Base-by-base conservation (phyloP, 1,284 basidiomycete species). In the Mrakiaceae sp. region DNA sequence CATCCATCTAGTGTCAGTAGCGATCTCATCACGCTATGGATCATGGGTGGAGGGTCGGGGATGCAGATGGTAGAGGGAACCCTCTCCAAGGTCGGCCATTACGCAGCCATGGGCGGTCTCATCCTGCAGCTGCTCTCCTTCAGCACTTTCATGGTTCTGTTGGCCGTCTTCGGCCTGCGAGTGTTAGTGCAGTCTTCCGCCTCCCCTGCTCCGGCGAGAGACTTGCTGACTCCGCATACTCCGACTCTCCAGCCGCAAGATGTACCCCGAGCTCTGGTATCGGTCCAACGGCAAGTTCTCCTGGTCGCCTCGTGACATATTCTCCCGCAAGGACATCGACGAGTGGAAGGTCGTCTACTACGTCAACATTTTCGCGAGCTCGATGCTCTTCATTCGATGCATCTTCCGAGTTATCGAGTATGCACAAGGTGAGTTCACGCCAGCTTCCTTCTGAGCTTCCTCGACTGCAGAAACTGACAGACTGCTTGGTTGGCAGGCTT, bases 381-480 rank as follows among this genome's bases (percentile, higher is more conserved):
- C 12, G 42, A 43, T n/a, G 3, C 55, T 57, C 40, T 5, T 57
- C 12, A 6, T 57, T 42, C 40, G 55, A 10, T 57, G 55, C 55
- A n/a, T 46, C 11, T 57, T 57, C 55, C 55, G 55, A 6, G 55
- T 57, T 43, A 14, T 57, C 55, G 55, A 57, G n/a, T 57, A 57
- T 42, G 43, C 55, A 43, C 55, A 57, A 16, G 55, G 52, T 53
- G 52, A 6, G 52, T 53, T 39, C n/a, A 9, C 5, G 5, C 12
- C 4, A 5, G 8, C 2, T 39, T 5, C 16, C 51, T 52, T 16
- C 14, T 9, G 10, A 49, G 48, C 48, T 10, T 10, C 14, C 14
- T 52, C 51, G 6, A 27, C n/a, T 6, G 1, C 51, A 6, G 51
- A 52, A 7, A 3, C 51, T 52, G 14, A 52, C n/a, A n/a, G 8